Evolutionary conservation across 1,139 yeast genomes (phyloP).

Genomic region (Nakaseomyces kungkrabaensis): DNA sequence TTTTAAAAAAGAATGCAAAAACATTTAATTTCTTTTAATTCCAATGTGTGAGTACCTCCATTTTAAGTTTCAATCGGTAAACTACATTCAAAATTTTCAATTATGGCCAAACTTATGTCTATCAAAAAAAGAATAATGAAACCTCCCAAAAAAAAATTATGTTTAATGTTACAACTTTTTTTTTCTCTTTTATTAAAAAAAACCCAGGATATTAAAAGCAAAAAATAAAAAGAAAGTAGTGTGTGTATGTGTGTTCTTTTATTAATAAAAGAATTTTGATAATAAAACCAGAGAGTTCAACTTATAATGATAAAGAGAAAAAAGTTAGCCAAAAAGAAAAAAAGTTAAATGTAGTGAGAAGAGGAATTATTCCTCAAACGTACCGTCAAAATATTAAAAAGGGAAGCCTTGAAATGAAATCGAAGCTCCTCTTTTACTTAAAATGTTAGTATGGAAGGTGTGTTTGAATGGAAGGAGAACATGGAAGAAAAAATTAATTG

Average conservation of each 20-base stretch:
- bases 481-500: background rate
- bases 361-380: background rate
- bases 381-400: background rate
- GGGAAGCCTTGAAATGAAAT: too few species aligned
- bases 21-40: background rate
- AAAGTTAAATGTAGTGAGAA: background rate
- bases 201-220: slow-evolving; percentile 1
- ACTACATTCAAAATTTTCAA: background rate
- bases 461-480: background rate
- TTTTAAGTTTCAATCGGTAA: too few species aligned
- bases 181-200: slow-evolving; percentile 1
- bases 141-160: background rate
- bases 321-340: background rate
- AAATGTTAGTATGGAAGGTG: background rate
- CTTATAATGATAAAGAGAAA: background rate
- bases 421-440: background rate
- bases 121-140: background rate
- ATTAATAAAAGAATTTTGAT: background rate
- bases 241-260: slow-evolving; percentile 3
- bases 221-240: slow-evolving; percentile 1
- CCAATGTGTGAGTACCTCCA: background rate
- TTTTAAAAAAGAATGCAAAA: background rate
- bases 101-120: background rate
- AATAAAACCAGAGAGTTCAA: slow-evolving; percentile 1
- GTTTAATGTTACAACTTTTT: slow-evolving; percentile 2